These are phyloP conservation scores for Hirschfeldia incana DNA, from an alignment of 345 rosid genomes.

Conservation along the genomic window DNA sequence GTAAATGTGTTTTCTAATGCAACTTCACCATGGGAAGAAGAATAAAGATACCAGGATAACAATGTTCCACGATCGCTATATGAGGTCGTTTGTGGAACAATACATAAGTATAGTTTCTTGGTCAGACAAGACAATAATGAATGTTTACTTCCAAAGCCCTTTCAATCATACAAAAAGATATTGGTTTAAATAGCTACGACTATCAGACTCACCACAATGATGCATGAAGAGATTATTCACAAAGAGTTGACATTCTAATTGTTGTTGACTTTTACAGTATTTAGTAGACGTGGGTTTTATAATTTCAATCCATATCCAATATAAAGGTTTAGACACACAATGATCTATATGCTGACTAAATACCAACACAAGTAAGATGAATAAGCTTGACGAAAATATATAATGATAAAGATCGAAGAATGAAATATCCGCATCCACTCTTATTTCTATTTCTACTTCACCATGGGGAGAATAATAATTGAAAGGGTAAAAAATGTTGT, in stretches of 20 bases:
- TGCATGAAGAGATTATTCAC: background rate
- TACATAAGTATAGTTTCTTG: background rate
- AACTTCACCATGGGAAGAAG: background rate
- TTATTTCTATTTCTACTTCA: background rate
- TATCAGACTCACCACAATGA: background rate
- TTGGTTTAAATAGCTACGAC: background rate
- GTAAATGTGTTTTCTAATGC: background rate
- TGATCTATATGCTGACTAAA: background rate
- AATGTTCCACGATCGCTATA: background rate
- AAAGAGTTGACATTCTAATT: background rate
- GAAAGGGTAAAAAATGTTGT: background rate
- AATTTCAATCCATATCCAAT: background rate
- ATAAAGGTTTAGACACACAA: background rate
- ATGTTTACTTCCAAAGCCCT: background rate
- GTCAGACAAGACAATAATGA: background rate
- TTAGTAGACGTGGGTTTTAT: background rate
- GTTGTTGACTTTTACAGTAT: background rate
- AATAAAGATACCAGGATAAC: background rate
- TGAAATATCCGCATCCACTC: background rate
- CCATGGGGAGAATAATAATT: background rate
- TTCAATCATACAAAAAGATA: background rate
- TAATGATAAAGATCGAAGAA: background rate
- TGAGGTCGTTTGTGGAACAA: background rate
- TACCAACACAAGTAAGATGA: background rate
- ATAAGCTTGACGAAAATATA: background rate